Percentiles rank a stretch among this genome's conserved stretches.
Conservation (phyloP, 371 early-diverging fungal species). For the Mucor mucedo region DNA sequence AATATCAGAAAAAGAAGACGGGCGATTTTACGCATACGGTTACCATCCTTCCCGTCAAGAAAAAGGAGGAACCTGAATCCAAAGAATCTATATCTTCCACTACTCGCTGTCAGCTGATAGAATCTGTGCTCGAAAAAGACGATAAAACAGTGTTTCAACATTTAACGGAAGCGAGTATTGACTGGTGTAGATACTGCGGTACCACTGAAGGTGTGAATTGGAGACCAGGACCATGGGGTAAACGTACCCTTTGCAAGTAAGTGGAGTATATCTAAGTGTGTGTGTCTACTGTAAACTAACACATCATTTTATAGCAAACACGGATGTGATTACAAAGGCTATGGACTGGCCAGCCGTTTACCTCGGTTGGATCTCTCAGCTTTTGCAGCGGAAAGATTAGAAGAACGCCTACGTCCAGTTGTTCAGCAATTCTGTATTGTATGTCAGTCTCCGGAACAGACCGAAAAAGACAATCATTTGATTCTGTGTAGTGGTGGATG, state of each 20-base stretch:
- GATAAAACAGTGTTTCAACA: slow-evolving; percentile 50
- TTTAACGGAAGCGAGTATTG: slow-evolving; percentile 41
- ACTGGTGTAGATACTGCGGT: slow-evolving; percentile 82
- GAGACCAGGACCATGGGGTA: slow-evolving; percentile 81
- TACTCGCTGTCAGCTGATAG: slow-evolving; percentile 18
- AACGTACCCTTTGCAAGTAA: slow-evolving; percentile 76
- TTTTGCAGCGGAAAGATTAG: slow-evolving; percentile 69
- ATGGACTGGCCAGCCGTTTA: slow-evolving; percentile 82
- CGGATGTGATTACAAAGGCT: slow-evolving; percentile 89
- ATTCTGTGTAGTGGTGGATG: slow-evolving; percentile 35
- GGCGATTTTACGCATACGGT: neutral
- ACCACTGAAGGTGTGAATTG: slow-evolving; percentile 76
- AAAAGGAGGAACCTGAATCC: slow-evolving; percentile 11
- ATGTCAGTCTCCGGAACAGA: slow-evolving; percentile 42
- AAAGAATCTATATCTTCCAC: slow-evolving; percentile 10
- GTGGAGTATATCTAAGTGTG: neutral
- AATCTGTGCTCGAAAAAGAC: slow-evolving; percentile 3
- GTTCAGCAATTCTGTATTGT: slow-evolving; percentile 66
- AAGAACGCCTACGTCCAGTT: slow-evolving; percentile 75
- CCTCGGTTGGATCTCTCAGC: slow-evolving; percentile 77
- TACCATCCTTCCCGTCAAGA: neutral
- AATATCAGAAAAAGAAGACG: slow-evolving; percentile 7
- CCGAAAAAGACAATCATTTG: slow-evolving; percentile 13
- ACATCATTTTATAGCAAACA: slow-evolving; percentile 62
- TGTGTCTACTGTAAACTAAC: no score